Evolutionary conservation across 495 filamentous ascomycete species (phyloP), one percentile per base, ranked within the genome.

Genomic region (Xylaria scruposa): DNA sequence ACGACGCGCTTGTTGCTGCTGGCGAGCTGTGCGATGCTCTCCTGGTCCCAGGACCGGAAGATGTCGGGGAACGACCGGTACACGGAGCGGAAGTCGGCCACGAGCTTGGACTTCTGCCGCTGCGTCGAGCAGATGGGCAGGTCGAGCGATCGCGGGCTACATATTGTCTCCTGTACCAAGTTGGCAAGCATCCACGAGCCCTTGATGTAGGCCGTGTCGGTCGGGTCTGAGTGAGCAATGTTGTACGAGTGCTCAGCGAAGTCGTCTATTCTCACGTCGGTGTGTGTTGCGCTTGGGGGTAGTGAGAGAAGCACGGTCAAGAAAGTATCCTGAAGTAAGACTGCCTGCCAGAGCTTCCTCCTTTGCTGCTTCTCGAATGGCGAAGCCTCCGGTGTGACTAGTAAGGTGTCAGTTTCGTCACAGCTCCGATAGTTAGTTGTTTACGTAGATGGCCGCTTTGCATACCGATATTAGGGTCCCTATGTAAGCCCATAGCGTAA

Each of bases 321-420:
- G 81, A 93, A 93, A 17, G 91, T 93, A 76, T 93, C 91, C 78
- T 93, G 91, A 19, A 92, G 85, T 12, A 93, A 81, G 15, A 93
- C 89, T 5, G 91, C 90, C 76, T 93, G 91, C 91, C 91, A 93
- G 0, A 93, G 82, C 76, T 92, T 92, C 40, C 91, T 84, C 17
- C 91, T 85, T 71, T 91, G 86, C 73, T 92, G 89, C 74, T 91
- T 92, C 65, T 93, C 90, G 69, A 89, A 88, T 6, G 82, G 78
- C 12, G 81, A 84, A 1, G 89, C 88, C 26, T 86, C 81, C 0
- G 90, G 90, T 19, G 81, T 81, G 29, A 92, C 87, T 86, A 49
- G 29, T 36, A 56, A 1, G 31, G 24, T 7, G 62, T 67, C 53
- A 71, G 62, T 60, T 51, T 12, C 26, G 26, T 46, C 12, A 17